Base-by-base conservation (phyloP, 148 eudicot species). In the Cornus florida region DNA sequence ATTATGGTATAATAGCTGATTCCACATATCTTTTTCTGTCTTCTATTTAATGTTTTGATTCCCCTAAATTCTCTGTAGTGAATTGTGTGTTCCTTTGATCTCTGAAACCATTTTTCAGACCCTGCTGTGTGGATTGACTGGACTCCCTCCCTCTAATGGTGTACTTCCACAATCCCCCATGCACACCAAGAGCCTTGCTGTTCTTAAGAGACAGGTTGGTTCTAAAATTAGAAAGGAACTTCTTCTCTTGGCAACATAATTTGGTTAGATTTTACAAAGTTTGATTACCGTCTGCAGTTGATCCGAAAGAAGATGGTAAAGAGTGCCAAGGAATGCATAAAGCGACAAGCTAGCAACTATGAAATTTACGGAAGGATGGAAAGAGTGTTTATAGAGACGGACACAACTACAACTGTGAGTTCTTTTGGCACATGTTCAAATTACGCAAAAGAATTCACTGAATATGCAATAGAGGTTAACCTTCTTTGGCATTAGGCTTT, bases 101-200 rank as follows among this genome's bases (percentile, higher is more conserved):
- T 11, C 9, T 22, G 35, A 33, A 71, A 11, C 35, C 43, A 10
- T 38, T 38, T 12, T 10, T 79, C 74, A 91, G 97, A 93, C 93
- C 28, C 85, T 91, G 80, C 66, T 91, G 38, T 93, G 95, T 82
- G 97, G 97, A 28, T 90, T 88, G 81, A 81, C 91, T 71, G 97
- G 97, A 73, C 87, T 93, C 8, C 97, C 97, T 76, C 97, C 95
- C 33, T 86, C 91, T 20, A 93, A 93, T 72, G 97, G 97, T n/a
- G 93, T 93, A 28, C 87, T 93, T 65, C 95, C 97, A 35, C 97
- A 93, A 80, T 89, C 95, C 70, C 97, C 97, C 17, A 93, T 93
- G 95, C 97, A 93, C 81, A 93, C 95, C 0, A 90, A 86, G 85
- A 93, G 93, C 79, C 93, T 93, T 76, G 93, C 95, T 6, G 89